Evolutionary conservation across 2,329 filamentous ascomycete genomes (phyloP).

Genomic region (Trichoderma aggressivum): DNA sequence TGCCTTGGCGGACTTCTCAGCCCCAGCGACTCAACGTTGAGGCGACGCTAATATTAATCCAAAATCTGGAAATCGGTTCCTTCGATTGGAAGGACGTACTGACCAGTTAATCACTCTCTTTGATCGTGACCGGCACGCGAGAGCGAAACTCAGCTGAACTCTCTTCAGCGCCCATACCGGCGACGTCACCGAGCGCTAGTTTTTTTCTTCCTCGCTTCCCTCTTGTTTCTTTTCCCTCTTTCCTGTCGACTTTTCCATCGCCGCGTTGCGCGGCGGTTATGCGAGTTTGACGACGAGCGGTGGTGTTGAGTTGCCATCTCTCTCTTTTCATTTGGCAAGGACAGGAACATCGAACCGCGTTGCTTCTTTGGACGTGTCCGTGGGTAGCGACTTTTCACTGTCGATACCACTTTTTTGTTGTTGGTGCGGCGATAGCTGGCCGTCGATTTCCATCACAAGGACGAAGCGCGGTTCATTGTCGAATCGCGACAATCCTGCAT

Average conservation of each 20-base stretch:
- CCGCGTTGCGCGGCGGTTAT: constrained; percentile 14
- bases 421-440: background rate
- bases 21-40: constrained; percentile 11
- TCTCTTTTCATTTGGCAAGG: background rate
- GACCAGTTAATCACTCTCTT: background rate
- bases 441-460: constrained; percentile 19
- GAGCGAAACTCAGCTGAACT: background rate
- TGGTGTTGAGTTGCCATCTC: background rate
- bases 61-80: background rate
- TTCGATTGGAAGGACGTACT: background rate
- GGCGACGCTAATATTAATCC: constrained; percentile 11
- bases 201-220: background rate
- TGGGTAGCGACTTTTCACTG: background rate
- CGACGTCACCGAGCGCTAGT: background rate
- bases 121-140: constrained; percentile 7
- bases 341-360: constrained; percentile 1
- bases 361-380: background rate
- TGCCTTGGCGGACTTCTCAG: constrained; percentile 7
- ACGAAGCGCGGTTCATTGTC: background rate
- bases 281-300: constrained; percentile 11
- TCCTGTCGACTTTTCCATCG: background rate
- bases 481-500: background rate
- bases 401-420: background rate
- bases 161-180: background rate
- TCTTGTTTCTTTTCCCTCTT: background rate